phyloP scores from a whole-genome alignment of 2,329 filamentous ascomycete species.

The Aspergillaceae sp. region DNA sequence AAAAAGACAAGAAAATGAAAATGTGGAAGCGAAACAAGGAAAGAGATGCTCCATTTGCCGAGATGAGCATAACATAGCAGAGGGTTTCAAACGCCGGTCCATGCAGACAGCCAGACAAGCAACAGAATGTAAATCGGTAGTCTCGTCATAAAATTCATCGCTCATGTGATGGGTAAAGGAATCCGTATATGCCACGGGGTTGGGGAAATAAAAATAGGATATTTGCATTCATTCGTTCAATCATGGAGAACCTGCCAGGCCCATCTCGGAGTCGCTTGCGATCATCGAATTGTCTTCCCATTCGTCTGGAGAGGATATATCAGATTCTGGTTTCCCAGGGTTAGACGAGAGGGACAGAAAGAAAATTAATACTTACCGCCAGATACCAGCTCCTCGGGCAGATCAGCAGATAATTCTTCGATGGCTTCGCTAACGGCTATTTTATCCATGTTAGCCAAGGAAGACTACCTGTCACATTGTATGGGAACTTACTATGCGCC shows the following conservation, averaged over 20 bases:
- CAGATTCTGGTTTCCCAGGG: slow-evolving; percentile 25
- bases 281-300: slow-evolving; percentile 36
- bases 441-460: not conserved
- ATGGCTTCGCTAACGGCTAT: slow-evolving; percentile 25
- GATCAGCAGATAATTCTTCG: slow-evolving; percentile 28
- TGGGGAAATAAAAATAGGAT: too few species aligned
- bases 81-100: slow-evolving; percentile 13
- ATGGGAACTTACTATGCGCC: slow-evolving; percentile 25
- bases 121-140: not conserved
- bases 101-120: slow-evolving; percentile 11
- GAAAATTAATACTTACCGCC: slow-evolving; percentile 27
- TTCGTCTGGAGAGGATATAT: slow-evolving; percentile 32
- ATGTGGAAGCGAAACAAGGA: too few species aligned
- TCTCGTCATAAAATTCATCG: slow-evolving; percentile 16
- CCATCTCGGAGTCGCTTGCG: slow-evolving; percentile 35
- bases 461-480: not conserved
- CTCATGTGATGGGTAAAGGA: slow-evolving; percentile 10
- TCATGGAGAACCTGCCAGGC: slow-evolving; percentile 29
- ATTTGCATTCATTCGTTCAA: not conserved
- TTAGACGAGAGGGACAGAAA: slow-evolving; percentile 16
- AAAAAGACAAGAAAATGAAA: too few species aligned
- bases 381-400: slow-evolving; percentile 32
- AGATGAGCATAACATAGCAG: slow-evolving; percentile 3
- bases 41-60: not conserved
- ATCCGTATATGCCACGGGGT: too few species aligned